These are phyloP conservation scores for Clavariopsis aquatica DNA, from an alignment of 495 filamentous ascomycete genomes.

Conservation along the genomic window DNA sequence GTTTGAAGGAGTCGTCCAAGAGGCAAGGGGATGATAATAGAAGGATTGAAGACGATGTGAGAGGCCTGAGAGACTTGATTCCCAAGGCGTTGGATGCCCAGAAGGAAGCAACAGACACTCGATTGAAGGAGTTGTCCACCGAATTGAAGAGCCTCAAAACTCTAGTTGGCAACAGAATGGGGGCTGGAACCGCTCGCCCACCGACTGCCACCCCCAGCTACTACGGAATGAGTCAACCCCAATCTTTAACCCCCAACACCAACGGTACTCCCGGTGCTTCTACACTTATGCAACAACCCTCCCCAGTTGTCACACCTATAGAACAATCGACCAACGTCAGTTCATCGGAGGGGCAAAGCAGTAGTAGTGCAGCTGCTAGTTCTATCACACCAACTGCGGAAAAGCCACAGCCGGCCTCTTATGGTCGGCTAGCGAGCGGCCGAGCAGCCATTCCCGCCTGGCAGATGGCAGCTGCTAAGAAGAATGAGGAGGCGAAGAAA, in stretches of 20 bases:
- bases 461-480: slow-evolving; percentile 78
- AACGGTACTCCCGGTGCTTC: slow-evolving; percentile 18
- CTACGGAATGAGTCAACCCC: slow-evolving; percentile 19
- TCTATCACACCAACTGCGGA: slow-evolving; percentile 39
- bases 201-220: slow-evolving; percentile 44
- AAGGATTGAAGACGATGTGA: slow-evolving; percentile 82
- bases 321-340: slow-evolving; percentile 12
- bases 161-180: slow-evolving; percentile 78
- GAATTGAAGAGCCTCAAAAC: slow-evolving; percentile 93
- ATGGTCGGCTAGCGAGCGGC: slow-evolving; percentile 41
- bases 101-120: slow-evolving; percentile 76
- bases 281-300: slow-evolving; percentile 27
- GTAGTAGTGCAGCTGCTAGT: slow-evolving; percentile 23
- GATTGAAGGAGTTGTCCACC: slow-evolving; percentile 78
- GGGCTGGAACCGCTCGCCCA: slow-evolving; percentile 47
- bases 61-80: slow-evolving; percentile 75
- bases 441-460: slow-evolving; percentile 83
- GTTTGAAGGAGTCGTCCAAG: slow-evolving; percentile 74
- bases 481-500: slow-evolving; percentile 47
- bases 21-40: slow-evolving; percentile 83
- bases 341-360: slow-evolving; percentile 17
- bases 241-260: slow-evolving; percentile 6
- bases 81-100: slow-evolving; percentile 85
- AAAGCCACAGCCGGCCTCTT: slow-evolving; percentile 31
- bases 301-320: slow-evolving; percentile 42